Percentiles rank a stretch among this genome's conserved stretches.
Evolutionary conservation across 371 early-diverging fungal genomes (phyloP).

Genomic region (Fennellomyces sp.): DNA sequence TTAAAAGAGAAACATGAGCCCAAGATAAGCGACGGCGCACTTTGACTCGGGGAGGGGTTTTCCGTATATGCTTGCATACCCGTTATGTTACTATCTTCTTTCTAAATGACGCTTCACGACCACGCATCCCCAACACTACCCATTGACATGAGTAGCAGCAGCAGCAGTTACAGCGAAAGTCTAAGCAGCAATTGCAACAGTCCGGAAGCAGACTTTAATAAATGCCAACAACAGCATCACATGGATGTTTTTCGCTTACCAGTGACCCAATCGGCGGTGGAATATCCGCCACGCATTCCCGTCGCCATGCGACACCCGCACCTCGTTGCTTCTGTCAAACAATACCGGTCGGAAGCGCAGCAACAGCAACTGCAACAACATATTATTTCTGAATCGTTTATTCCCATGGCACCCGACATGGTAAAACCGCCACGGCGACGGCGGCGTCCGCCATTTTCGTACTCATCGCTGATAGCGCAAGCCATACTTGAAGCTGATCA

Average conservation of each 20-base stretch:
- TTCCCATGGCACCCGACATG: constrained; percentile 46
- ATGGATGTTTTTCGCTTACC: constrained; percentile 12
- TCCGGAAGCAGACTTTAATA: background rate
- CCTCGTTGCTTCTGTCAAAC: constrained; percentile 39
- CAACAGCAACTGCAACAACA: constrained; percentile 44
- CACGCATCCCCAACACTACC: background rate
- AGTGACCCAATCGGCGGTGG: background rate
- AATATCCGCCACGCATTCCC: constrained; percentile 48
- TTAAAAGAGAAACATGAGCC: background rate
- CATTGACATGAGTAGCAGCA: background rate
- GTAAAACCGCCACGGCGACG: constrained; percentile 51
- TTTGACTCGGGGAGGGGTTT: background rate
- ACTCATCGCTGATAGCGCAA: constrained; percentile 75
- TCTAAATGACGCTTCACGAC: background rate
- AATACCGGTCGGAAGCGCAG: constrained; percentile 42
- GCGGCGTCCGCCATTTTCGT: constrained; percentile 77
- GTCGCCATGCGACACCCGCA: constrained; percentile 44
- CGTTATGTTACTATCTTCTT: background rate
- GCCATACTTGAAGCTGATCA: constrained; percentile 64
- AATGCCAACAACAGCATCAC: background rate
- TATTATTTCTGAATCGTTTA: constrained; percentile 54
- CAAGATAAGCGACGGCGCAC: background rate
- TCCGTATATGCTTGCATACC: background rate
- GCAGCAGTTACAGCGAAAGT: background rate
- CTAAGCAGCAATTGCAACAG: background rate